Evolutionary conservation across 139 green algal genomes (phyloP), one percentile per base, ranked within the genome.

Genomic region (Asterochloris sp.): DNA sequence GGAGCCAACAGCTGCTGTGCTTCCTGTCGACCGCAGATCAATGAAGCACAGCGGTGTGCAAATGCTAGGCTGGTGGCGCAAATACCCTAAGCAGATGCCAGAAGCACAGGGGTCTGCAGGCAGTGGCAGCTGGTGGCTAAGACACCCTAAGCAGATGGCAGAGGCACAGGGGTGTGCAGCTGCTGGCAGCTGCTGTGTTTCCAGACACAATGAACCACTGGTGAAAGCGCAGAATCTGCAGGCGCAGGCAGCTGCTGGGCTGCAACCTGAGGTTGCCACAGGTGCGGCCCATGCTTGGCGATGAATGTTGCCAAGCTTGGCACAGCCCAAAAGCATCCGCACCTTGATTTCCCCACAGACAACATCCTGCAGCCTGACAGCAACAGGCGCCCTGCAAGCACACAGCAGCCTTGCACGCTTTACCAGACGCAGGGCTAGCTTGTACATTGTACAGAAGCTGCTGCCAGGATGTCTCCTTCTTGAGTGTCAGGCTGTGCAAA

Each of bases 261-360:
- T 54, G 38, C 38, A 54, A 54, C 38, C 38, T 54, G 38, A 54
- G 38, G 6, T 54, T 54, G 38, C 38, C 38, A 54, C 38, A 54
- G 38, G 38, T 54, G 2, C 6, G 38, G 38, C 38, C 4, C 38
- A 54, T 54, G 38, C 38, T 6, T 54, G 38, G 6, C 6, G 38
- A 54, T 6, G 38, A 54, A 6, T 54, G 38, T 54, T 2, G 38
- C 38, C 38, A 54, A 10, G 6, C 38, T 54, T n/a, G n/a, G n/a
- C n/a, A n/a, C n/a, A n/a, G n/a, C n/a, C n/a, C 38, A 54, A 54
- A 6, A 54, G 38, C 4, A n/a, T 2, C 38, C 38, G 38, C 38
- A 54, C 38, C 38, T 80, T 68, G 60, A 80, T 80, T 47, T 13
- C 47, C 24, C 76, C 76, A 69, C 68, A 62, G 60, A 80, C 76